Percentiles rank a stretch among this genome's conserved stretches.
These are phyloP conservation scores for Rosa lucieae DNA, from an alignment of 306 rosid genomes.

Conservation along the genomic window DNA sequence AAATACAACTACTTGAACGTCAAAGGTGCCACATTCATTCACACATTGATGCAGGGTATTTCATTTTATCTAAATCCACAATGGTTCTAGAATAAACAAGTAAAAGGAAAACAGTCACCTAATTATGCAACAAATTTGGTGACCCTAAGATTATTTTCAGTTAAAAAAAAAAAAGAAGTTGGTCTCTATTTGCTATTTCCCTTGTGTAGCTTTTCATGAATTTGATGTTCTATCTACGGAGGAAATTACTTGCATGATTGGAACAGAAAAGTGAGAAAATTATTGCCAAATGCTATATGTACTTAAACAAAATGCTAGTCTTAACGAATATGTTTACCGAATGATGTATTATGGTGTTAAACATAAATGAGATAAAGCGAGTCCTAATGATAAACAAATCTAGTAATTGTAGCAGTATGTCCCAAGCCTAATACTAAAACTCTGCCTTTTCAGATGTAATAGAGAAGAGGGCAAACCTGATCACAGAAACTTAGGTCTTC, in stretches of 20 bases:
- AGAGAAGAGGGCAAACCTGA: conserved; percentile 29
- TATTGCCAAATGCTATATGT: neutral
- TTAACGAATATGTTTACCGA: no score
- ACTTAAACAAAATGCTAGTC: neutral
- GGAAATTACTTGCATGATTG: neutral
- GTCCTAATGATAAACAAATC: neutral
- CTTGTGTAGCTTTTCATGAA: neutral
- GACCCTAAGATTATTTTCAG: no score
- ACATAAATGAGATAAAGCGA: neutral
- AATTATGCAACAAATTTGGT: neutral
- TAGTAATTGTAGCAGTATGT: neutral
- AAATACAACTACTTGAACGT: neutral
- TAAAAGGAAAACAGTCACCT: neutral
- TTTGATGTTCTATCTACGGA: neutral
- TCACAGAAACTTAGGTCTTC: conserved; percentile 34
- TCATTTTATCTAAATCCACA: neutral
- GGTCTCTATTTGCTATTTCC: neutral
- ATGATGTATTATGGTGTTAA: no score
- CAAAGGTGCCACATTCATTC: neutral
- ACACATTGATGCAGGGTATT: neutral
- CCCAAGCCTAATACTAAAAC: neutral
- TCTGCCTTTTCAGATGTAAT: neutral
- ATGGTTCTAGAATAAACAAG: neutral
- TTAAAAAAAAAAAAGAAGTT: no score
- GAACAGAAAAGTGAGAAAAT: neutral